Evolutionary conservation across 192 early-diverging fungal species (phyloP).

Genomic region (Coemansia aciculifera): DNA sequence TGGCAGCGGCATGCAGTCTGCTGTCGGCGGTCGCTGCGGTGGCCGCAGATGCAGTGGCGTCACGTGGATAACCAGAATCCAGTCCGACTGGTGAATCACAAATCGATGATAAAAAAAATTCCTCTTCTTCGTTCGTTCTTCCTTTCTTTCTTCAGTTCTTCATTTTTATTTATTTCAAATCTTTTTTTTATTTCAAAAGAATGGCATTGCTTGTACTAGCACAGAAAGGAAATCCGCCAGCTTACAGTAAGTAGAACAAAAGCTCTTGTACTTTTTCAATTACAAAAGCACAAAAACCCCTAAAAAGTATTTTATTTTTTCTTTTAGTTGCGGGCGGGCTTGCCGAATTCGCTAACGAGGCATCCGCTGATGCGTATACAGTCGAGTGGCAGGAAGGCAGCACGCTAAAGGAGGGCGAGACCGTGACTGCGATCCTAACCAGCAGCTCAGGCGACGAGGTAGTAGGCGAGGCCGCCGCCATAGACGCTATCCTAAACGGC

Average conservation of each 20-base stretch:
- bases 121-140: too few relatives aligned
- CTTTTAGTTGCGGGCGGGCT: conserved; percentile 56
- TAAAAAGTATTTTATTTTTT: background rate
- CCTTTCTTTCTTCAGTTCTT: background rate
- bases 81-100: background rate
- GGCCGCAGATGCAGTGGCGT: background rate
- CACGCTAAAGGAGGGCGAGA: conserved; percentile 41
- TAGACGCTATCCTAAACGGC: conserved; percentile 13
- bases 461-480: conserved; percentile 17
- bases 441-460: conserved; percentile 7
- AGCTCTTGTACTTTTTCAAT: background rate
- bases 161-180: conserved; percentile 2
- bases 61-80: background rate
- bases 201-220: conserved; percentile 60
- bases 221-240: conserved; percentile 58
- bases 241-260: conserved; percentile 57
- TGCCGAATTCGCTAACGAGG: conserved; percentile 54
- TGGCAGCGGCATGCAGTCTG: conserved; percentile 17
- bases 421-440: conserved; percentile 40
- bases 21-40: background rate
- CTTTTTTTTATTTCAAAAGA: conserved; percentile 27
- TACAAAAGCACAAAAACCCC: background rate
- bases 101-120: background rate
- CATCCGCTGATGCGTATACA: conserved; percentile 17
- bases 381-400: conserved; percentile 58